Evolutionary conservation across 345 rosid genomes (phyloP).

Genomic region (Ceriops decandra): DNA sequence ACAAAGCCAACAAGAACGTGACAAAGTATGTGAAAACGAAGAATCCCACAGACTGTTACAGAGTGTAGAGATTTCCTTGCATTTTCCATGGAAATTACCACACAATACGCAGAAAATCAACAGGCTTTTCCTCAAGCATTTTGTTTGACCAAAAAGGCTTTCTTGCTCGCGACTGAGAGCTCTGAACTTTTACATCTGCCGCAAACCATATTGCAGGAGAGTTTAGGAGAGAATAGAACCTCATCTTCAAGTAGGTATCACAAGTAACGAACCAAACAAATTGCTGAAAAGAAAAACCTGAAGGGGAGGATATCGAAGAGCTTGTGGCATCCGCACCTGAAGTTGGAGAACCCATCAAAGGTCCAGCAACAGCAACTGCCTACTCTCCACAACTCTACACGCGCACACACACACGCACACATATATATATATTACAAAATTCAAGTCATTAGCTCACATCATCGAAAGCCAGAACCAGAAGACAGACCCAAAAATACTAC

Average conservation of each 20-base stretch:
- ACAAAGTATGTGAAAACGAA: not conserved
- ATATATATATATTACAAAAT: too few species aligned
- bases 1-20: too few species aligned
- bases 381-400: not conserved
- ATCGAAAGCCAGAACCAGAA: too few species aligned
- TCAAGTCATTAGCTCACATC: too few species aligned
- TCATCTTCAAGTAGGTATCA: not conserved
- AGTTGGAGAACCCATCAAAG: constrained; percentile 33
- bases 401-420: too few species aligned
- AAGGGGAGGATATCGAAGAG: constrained; percentile 24
- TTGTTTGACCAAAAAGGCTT: constrained; percentile 62
- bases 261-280: not conserved
- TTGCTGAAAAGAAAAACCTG: constrained; percentile 8
- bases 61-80: not conserved
- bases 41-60: too few species aligned
- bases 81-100: constrained; percentile 31
- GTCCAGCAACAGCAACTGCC: too few species aligned
- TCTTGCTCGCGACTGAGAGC: constrained; percentile 35
- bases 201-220: constrained; percentile 35
- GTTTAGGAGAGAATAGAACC: not conserved
- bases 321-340: constrained; percentile 29
- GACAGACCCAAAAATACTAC: too few species aligned
- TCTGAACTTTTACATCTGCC: constrained; percentile 32
- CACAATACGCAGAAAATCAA: constrained; percentile 64
- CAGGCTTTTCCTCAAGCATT: constrained; percentile 53